Evolutionary conservation across 768 basidiomycete species (phyloP).

Genomic region (Pisolithus tinctorius): DNA sequence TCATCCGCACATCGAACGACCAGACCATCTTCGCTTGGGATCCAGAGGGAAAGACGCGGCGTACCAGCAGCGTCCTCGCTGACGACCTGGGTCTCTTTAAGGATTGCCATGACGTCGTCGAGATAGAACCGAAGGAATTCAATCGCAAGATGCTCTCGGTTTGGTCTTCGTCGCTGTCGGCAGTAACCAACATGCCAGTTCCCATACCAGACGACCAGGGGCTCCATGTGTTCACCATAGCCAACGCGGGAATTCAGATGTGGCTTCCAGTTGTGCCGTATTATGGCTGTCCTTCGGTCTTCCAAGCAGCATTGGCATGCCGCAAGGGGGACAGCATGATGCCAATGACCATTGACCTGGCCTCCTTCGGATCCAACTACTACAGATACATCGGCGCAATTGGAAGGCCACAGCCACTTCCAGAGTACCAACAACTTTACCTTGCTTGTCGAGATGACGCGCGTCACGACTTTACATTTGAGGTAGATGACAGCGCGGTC

Average conservation of each 20-base stretch:
- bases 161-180: no score
- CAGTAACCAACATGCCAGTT: no score
- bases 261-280: not conserved
- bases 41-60: not conserved
- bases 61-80: not conserved
- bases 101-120: not conserved
- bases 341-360: not conserved
- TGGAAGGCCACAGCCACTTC: not conserved
- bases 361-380: not conserved
- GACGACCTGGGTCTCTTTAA: not conserved
- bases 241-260: not conserved
- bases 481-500: not conserved
- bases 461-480: not conserved
- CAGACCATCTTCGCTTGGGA: conserved; percentile 5
- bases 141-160: not conserved
- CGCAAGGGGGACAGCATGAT: not conserved
- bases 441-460: not conserved
- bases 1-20: conserved; percentile 3
- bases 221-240: not conserved
- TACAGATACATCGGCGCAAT: not conserved
- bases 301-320: not conserved
- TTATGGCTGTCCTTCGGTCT: not conserved
- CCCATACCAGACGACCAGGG: not conserved
- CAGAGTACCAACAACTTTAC: not conserved
- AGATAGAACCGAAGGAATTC: not conserved